Base-by-base conservation (phyloP, 257 asterid genomes). In the Solanum sitiens region DNA sequence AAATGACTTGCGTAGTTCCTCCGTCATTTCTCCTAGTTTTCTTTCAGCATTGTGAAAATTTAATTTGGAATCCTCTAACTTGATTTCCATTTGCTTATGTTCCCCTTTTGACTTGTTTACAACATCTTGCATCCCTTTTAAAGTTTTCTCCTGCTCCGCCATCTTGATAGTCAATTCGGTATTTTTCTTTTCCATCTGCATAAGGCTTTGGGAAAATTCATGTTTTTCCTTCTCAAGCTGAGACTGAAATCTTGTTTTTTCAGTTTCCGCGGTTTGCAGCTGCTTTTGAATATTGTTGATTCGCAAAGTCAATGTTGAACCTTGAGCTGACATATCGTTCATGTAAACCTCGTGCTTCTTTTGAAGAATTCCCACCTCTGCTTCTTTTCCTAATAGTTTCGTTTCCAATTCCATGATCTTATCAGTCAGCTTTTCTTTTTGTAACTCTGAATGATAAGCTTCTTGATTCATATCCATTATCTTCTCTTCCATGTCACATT, bases 1-100 rank as follows among this genome's bases (percentile, higher is more conserved):
- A 47, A 91, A 92, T 65, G 88, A 93, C 61, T 95, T 94, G 27
- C 94, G 90, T 65, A 93, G 91, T 50, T 91, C 99, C 33, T 90
- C 95, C 1, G 94, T 93, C 92, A 92, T 89, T 83, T 97, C 98
- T 42, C 93, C 99, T 1, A 93, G 87, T 59, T 92, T 95, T 85
- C 86, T 89, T 71, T 97, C 98, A 42, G 94, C 92, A 0, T 88
- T 27, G 14, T 86, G 93, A 86, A 93, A 90, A 83, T 89, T 91
- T 27, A 91, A 20, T 86, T 80, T 95, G 37, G 94, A 87, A 11
- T 89, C 91, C 7, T 37, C 77, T 15, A 82, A 56, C 65, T 16
- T 84, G 32, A 21, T 71, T 6, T 85, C 72, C 50, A 86, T 83
- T 45, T 87, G 89, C 50, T 88, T 91, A 27, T 86, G 83, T 30